Evolutionary conservation across 2,329 filamentous ascomycete genomes (phyloP).

Genomic region (Botrytis aclada): DNA sequence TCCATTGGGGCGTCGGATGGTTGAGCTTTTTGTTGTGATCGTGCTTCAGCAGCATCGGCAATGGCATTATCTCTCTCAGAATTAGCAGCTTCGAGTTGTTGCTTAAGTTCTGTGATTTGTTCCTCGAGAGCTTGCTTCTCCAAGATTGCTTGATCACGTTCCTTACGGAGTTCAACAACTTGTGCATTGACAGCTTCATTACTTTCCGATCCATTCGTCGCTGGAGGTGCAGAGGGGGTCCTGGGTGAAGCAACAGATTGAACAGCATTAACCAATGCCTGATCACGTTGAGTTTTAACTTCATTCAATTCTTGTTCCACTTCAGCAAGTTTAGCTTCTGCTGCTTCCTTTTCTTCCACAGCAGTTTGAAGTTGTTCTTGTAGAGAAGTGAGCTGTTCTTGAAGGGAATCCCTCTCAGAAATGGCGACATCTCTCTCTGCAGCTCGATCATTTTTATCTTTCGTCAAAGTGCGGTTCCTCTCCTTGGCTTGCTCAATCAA

Average conservation of each 20-base stretch:
- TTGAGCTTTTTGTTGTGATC: slow-evolving; percentile 41
- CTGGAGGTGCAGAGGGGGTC: slow-evolving; percentile 41
- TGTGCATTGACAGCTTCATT: slow-evolving; percentile 49
- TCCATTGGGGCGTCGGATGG: slow-evolving; percentile 36
- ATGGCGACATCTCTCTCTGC: slow-evolving; percentile 42
- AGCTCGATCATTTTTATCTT: slow-evolving; percentile 52
- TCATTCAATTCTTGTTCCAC: slow-evolving; percentile 43
- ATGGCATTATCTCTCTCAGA: slow-evolving; percentile 55
- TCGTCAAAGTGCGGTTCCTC: slow-evolving; percentile 51
- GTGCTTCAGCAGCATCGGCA: slow-evolving; percentile 43
- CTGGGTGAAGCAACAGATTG: slow-evolving; percentile 29
- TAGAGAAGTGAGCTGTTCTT: slow-evolving; percentile 39
- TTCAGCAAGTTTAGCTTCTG: slow-evolving; percentile 39
- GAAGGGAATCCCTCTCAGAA: slow-evolving; percentile 44
- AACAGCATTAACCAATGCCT: slow-evolving; percentile 35
- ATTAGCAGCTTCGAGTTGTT: slow-evolving; percentile 60
- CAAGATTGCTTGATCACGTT: slow-evolving; percentile 62
- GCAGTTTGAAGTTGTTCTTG: slow-evolving; percentile 49
- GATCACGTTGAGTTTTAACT: slow-evolving; percentile 46
- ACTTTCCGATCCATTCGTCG: slow-evolving; percentile 50
- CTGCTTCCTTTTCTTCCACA: slow-evolving; percentile 38
- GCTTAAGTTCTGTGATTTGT: slow-evolving; percentile 53
- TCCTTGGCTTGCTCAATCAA: slow-evolving; percentile 64
- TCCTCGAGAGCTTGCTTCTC: slow-evolving; percentile 69
- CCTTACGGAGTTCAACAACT: slow-evolving; percentile 49